Evolutionary conservation across 106 monocot species (phyloP).

Genomic region (Allium fistulosum): DNA sequence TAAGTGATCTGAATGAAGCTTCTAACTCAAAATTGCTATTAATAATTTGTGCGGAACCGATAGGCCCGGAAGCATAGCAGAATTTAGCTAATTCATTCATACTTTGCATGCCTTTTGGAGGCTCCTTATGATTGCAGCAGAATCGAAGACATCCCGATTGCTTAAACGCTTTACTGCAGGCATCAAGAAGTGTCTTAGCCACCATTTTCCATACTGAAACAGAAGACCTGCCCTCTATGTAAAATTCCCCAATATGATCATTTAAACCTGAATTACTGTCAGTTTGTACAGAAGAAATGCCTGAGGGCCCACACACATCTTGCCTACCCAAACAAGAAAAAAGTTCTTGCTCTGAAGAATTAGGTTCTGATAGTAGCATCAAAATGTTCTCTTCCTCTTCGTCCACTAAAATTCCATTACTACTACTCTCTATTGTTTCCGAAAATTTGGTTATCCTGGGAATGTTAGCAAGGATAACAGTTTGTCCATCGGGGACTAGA

Average conservation of each 20-base stretch:
- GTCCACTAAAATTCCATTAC: slow-evolving; percentile 11
- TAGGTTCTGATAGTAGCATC: slow-evolving; percentile 52
- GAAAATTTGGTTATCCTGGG: slow-evolving; percentile 8
- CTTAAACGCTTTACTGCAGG: slow-evolving; percentile 49
- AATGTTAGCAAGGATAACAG: slow-evolving; percentile 41
- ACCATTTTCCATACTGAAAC: slow-evolving; percentile 79
- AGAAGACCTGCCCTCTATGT: slow-evolving; percentile 67
- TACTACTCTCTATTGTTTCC: slow-evolving; percentile 21
- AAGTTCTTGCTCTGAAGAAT: slow-evolving; percentile 38
- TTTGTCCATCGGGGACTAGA: slow-evolving; percentile 41
- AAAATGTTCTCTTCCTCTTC: slow-evolving; percentile 50
- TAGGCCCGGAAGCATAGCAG: slow-evolving; percentile 38
- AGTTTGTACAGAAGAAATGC: slow-evolving; percentile 8
- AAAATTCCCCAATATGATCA: slow-evolving; percentile 77
- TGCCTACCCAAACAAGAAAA: slow-evolving; percentile 28
- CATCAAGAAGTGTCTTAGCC: slow-evolving; percentile 52
- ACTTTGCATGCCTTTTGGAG: slow-evolving; percentile 6
- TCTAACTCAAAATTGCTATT: slow-evolving; percentile 44
- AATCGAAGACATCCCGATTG: slow-evolving; percentile 55
- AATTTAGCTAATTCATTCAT: slow-evolving; percentile 47
- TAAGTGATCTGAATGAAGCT: slow-evolving; percentile 34
- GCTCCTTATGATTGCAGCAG: slow-evolving; percentile 43
- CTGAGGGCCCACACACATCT: slow-evolving; percentile 7
- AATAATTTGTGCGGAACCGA: slow-evolving; percentile 18
- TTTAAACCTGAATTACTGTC: slow-evolving; percentile 14